Evolutionary conservation across 805 yeast genomes (phyloP).

Genomic region (Zygosaccharomyces kombuchaensis): DNA sequence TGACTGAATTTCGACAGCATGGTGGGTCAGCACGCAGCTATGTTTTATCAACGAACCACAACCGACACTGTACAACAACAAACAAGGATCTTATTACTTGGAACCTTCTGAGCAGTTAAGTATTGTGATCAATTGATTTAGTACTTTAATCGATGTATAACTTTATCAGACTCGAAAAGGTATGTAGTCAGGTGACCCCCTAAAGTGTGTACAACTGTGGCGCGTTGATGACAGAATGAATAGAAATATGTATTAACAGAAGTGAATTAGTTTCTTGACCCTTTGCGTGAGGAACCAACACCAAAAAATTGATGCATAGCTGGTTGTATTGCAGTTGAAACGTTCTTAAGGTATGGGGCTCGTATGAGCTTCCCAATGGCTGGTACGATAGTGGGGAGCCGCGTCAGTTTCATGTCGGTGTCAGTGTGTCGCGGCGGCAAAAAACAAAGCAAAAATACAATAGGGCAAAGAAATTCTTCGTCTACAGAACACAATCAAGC

Average conservation of each 20-base stretch:
- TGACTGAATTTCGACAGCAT: constrained; percentile 17
- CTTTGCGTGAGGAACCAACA: too few species aligned
- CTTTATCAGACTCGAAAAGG: not conserved
- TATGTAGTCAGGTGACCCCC: not conserved
- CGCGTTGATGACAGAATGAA: too few species aligned
- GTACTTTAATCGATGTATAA: not conserved
- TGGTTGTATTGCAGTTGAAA: too few species aligned
- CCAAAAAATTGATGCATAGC: too few species aligned
- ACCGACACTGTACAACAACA: not conserved
- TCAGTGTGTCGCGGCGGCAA: not conserved
- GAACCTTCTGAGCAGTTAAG: too few species aligned
- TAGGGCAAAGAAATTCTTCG: not conserved
- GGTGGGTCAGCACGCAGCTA: too few species aligned
- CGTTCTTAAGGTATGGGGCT: not conserved
- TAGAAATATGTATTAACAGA: too few species aligned
- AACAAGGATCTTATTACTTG: not conserved
- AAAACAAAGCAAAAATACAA: not conserved
- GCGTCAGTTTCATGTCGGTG: not conserved
- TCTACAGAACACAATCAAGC: too few species aligned
- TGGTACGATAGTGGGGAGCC: too few species aligned
- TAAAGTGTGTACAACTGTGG: not conserved
- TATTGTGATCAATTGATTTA: not conserved
- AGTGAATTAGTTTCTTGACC: too few species aligned
- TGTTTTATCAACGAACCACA: not conserved
- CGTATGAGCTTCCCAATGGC: too few species aligned